These are phyloP conservation scores for Alternaria hordeiaustralica DNA, from an alignment of 2,329 filamentous ascomycete genomes.

Conservation along the genomic window DNA sequence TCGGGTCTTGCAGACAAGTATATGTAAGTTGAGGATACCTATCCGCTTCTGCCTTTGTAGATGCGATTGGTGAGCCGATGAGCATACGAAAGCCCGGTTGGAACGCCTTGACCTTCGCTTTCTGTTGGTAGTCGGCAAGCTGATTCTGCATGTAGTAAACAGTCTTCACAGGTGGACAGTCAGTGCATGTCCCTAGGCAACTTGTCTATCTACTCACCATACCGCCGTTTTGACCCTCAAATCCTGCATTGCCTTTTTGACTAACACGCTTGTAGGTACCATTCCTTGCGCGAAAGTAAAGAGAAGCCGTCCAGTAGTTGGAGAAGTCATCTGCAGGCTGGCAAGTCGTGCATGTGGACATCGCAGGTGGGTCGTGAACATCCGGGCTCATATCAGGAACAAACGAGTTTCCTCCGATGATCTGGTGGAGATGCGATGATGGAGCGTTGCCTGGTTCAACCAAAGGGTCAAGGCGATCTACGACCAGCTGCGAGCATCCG, in stretches of 20 bases:
- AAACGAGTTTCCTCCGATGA: constrained; percentile 38
- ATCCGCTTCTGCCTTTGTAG: constrained; percentile 41
- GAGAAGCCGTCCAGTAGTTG: constrained; percentile 38
- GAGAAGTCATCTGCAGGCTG: constrained; percentile 25
- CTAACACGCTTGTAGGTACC: constrained; percentile 35
- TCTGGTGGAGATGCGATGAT: constrained; percentile 35
- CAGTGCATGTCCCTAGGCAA: not conserved
- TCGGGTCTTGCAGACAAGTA: constrained; percentile 52
- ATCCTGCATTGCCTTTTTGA: constrained; percentile 33
- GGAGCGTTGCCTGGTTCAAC: constrained; percentile 30
- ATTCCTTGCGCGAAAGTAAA: constrained; percentile 33
- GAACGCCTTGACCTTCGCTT: constrained; percentile 53
- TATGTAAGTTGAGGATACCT: constrained; percentile 55
- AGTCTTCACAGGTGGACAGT: constrained; percentile 1
- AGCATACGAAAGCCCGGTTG: constrained; percentile 43
- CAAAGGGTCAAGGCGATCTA: constrained; percentile 36
- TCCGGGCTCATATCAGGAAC: constrained; percentile 28
- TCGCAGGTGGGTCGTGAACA: constrained; percentile 24
- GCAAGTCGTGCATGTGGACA: constrained; percentile 37
- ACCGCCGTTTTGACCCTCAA: constrained; percentile 34
- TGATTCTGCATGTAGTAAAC: constrained; percentile 41
- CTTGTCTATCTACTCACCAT: constrained; percentile 14
- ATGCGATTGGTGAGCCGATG: constrained; percentile 31
- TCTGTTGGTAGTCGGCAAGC: constrained; percentile 31
- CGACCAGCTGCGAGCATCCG: constrained; percentile 34